phyloP scores from a whole-genome alignment of 2,329 filamentous ascomycete genomes.

The Furcasterigmium furcatum region DNA sequence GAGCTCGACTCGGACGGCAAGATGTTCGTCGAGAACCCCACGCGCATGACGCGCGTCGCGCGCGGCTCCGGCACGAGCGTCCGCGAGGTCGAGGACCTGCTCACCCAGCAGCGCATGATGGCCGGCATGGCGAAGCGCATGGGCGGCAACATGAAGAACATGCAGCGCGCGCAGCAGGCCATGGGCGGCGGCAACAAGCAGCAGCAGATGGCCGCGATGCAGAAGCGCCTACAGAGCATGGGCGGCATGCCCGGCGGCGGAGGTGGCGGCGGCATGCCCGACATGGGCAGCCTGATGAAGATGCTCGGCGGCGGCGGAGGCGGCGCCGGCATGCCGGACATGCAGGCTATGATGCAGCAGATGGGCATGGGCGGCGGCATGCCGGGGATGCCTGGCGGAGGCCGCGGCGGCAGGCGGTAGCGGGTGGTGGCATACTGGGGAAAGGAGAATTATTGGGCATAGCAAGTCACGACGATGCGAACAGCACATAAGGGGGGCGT shows the following conservation, averaged over 20 bases:
- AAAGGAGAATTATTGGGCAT: no score
- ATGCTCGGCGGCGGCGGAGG: conserved; percentile 76
- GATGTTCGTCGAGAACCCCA: conserved; percentile 87
- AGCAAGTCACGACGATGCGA: background rate
- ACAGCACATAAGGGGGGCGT: background rate
- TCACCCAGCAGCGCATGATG: conserved; percentile 99
- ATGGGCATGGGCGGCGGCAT: conserved; percentile 54
- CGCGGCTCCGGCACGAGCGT: conserved; percentile 88
- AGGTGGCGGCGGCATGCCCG: conserved; percentile 63
- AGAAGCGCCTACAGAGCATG: conserved; percentile 92
- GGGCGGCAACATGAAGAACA: conserved; percentile 96
- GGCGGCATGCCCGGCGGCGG: conserved; percentile 60
- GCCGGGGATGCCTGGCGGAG: conserved; percentile 3
- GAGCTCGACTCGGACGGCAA: conserved; percentile 96
- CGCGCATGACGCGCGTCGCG: conserved; percentile 88
- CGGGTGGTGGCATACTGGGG: no score
- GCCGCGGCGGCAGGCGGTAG: background rate
- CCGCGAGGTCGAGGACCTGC: conserved; percentile 87
- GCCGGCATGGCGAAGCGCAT: conserved; percentile 99
- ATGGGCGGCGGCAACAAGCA: conserved; percentile 90
- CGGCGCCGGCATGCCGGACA: conserved; percentile 67
- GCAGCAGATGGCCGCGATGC: conserved; percentile 94
- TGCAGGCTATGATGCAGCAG: conserved; percentile 77
- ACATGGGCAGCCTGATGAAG: conserved; percentile 86
- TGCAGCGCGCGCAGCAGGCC: conserved; percentile 87